Conservation (phyloP, 805 yeast genomes). For the Alloascoidea africana region DNA sequence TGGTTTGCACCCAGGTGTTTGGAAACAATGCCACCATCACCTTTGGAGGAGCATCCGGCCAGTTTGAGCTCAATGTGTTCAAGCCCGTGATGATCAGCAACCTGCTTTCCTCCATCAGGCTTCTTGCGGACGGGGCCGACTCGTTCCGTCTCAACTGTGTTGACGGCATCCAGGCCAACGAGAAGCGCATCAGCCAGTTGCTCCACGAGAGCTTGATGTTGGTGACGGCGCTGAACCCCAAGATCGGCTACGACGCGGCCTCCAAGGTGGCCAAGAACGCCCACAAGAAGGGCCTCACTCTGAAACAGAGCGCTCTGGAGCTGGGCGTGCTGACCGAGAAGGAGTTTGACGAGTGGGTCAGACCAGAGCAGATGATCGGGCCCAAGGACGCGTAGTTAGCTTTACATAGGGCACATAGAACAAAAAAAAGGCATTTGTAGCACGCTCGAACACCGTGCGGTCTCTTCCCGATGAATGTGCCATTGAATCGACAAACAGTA, state of each 20-base stretch:
- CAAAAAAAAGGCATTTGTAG: no score
- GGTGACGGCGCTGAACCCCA: conserved; percentile 96
- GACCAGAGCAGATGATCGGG: conserved; percentile 96
- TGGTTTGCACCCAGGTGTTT: conserved; percentile 95
- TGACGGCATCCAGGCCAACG: conserved; percentile 84
- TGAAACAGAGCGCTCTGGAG: conserved; percentile 89
- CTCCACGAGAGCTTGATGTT: conserved; percentile 94
- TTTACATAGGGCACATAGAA: no score
- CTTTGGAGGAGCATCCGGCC: conserved; percentile 97
- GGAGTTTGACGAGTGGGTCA: conserved; percentile 94
- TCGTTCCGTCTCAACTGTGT: conserved; percentile 94
- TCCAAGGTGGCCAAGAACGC: conserved; percentile 98
- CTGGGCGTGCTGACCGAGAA: conserved; percentile 68
- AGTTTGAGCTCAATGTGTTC: conserved; percentile 95
- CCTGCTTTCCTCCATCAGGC: conserved; percentile 74
- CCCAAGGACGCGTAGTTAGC: no score
- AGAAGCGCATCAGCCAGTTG: conserved; percentile 70
- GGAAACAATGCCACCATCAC: conserved; percentile 95
- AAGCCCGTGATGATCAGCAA: conserved; percentile 92
- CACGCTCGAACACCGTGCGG: no score
- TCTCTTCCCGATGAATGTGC: no score
- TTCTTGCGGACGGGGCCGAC: conserved; percentile 76
- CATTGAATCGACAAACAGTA: no score
- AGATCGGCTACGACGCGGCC: conserved; percentile 96
- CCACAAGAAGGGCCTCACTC: conserved; percentile 91